Base-by-base conservation (phyloP, 169 alveolate genomes). In the Plasmodium fragile region DNA sequence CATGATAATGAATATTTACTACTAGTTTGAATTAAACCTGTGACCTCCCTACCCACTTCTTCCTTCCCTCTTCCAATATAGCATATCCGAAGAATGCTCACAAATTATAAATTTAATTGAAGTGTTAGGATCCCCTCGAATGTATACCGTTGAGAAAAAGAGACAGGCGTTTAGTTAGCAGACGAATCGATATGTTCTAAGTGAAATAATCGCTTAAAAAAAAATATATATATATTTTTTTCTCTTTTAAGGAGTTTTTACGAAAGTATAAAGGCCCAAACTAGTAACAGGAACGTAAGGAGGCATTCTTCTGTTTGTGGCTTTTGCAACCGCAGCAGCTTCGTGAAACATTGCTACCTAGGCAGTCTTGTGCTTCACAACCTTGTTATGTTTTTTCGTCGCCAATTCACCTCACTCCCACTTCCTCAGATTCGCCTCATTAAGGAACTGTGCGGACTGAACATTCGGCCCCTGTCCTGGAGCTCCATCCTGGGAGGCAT, bases 21-120 rank as follows among this genome's bases (percentile, higher is more conserved):
- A 13, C 59, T 7, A 49, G 18, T 49, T 49, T 49, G 59, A 49
- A 16, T 49, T 49, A 49, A 49, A 11, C 59, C 59, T 49, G 59
- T 49, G 59, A 49, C 59, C 22, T 49, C 1, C 59, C 59, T 49
- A 49, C 59, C 59, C 59, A 49, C 22, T 49, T 49, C 8, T 49
- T 49, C 22, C 59, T 49, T 10, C 13, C n/a, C 10, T 25, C 18
- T 25, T 30, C 53, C 59, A n/a, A 6, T 49, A 78, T 39, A 89
- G 94, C 71, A 59, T 39, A 41, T 89, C 94, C 43, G 94, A 89
- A 78, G 94, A 89, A 72, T 89, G 94, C 65, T 89, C 94, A n/a
- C 94, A 89, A 49, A 89, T 89, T 28, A 78, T 89, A 78, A 89
- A 89, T 65, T 55, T 89, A 41, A 89, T 89, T 78, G 94, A 89